Evolutionary conservation across 495 filamentous ascomycete genomes (phyloP).

Genomic region (Umbilicaria muhlenbergii): DNA sequence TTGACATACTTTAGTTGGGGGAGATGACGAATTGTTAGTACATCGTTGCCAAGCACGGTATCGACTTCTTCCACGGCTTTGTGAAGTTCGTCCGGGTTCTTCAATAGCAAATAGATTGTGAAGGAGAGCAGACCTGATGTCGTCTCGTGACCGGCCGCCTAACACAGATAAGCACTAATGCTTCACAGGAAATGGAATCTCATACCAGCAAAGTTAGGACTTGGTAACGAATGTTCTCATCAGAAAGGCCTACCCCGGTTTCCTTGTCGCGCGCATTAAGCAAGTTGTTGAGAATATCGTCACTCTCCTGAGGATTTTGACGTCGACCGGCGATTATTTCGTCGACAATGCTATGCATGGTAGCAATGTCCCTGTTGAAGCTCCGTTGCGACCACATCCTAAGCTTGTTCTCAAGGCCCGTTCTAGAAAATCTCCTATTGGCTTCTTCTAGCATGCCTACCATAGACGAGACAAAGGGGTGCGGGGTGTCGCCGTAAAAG

Average conservation of each 20-base stretch:
- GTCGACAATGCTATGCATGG: constrained; percentile 35
- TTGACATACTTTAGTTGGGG: constrained; percentile 48
- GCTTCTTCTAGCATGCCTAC: constrained; percentile 38
- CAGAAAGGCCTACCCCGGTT: constrained; percentile 44
- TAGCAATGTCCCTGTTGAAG: constrained; percentile 39
- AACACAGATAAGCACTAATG: constrained; percentile 5
- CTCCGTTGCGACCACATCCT: constrained; percentile 36
- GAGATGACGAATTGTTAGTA: constrained; percentile 51
- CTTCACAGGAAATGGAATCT: constrained; percentile 1
- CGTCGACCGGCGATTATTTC: constrained; percentile 46
- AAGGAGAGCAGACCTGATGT: constrained; percentile 44
- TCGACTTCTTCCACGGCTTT: constrained; percentile 55
- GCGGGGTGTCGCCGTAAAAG: constrained; percentile 49
- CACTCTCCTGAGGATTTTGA: constrained; percentile 36
- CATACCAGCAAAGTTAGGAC: constrained; percentile 29
- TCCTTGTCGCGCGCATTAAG: constrained; percentile 48
- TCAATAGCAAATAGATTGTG: constrained; percentile 42
- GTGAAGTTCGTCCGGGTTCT: constrained; percentile 40
- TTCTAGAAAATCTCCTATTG: constrained; percentile 32
- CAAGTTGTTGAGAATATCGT: constrained; percentile 59
- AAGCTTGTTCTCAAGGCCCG: constrained; percentile 34
- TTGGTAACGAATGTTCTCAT: constrained; percentile 3
- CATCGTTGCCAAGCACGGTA: constrained; percentile 43
- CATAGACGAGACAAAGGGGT: constrained; percentile 57
- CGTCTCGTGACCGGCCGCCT: constrained; percentile 47